Percentiles rank a stretch among this genome's conserved stretches.
Conservation (phyloP, 176 grass and related monocot species). For the Oryza coarctata region DNA sequence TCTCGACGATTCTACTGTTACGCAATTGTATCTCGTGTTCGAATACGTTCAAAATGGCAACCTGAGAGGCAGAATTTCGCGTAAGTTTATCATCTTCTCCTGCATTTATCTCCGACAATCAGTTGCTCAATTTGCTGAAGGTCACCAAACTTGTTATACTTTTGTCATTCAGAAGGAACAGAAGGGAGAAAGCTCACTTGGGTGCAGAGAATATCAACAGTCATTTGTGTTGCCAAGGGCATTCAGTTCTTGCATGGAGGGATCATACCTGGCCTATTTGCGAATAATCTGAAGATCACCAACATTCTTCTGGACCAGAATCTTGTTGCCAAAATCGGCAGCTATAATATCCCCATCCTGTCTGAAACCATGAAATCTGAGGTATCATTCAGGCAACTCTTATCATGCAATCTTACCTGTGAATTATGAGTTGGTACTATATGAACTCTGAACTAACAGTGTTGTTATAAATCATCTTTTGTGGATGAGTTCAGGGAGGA, state of each 20-base stretch:
- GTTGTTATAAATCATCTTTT: not conserved
- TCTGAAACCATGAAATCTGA: slow-evolving; percentile 54
- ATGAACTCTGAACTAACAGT: not conserved
- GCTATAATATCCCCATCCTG: slow-evolving; percentile 86
- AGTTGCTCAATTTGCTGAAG: not conserved
- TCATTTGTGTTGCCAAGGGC: slow-evolving; percentile 74
- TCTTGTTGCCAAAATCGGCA: slow-evolving; percentile 73
- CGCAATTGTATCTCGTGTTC: slow-evolving; percentile 65
- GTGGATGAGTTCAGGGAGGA: slow-evolving; percentile 26
- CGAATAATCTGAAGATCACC: slow-evolving; percentile 80
- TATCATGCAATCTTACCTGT: not conserved
- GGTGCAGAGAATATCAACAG: slow-evolving; percentile 67
- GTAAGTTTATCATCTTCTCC: slow-evolving; percentile 30
- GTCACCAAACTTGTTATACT: not conserved
- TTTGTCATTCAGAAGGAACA: slow-evolving; percentile 51
- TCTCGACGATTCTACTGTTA: slow-evolving; percentile 55
- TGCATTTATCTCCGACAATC: not conserved
- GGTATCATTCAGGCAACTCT: slow-evolving; percentile 23
- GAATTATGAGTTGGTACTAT: not conserved
- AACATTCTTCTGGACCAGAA: slow-evolving; percentile 84
- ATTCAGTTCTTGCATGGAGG: slow-evolving; percentile 90
- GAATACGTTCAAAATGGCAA: slow-evolving; percentile 77
- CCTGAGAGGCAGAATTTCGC: slow-evolving; percentile 69
- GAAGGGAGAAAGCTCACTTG: slow-evolving; percentile 66
- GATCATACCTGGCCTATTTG: slow-evolving; percentile 75